Percentiles rank a stretch among this genome's conserved stretches.
Conservation (phyloP, 768 basidiomycete species). For the Tephrocybe sp. region DNA sequence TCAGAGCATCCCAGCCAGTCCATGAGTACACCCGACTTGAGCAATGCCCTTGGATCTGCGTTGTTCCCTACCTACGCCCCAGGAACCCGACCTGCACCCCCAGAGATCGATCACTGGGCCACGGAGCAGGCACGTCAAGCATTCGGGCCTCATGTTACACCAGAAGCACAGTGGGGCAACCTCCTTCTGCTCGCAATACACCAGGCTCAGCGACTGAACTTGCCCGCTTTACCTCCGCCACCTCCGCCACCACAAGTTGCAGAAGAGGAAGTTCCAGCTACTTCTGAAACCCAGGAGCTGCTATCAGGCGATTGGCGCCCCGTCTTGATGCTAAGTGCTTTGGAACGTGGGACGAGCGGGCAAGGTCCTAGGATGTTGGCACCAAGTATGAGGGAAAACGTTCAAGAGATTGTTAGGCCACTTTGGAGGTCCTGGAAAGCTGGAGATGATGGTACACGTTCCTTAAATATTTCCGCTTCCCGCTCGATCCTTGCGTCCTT, state of each 20-base stretch:
- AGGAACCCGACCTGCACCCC: slow-evolving; percentile 2
- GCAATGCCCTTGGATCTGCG: slow-evolving; percentile 19
- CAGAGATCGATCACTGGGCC: slow-evolving; percentile 26
- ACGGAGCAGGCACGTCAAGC: slow-evolving; percentile 19
- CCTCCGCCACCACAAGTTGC: background rate
- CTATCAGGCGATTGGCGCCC: slow-evolving; percentile 40
- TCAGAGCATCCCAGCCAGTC: background rate
- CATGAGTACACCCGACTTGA: slow-evolving; percentile 16
- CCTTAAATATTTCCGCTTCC: slow-evolving; percentile 24
- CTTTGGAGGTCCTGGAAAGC: slow-evolving; percentile 45
- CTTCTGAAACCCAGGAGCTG: background rate
- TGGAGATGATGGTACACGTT: slow-evolving; percentile 9
- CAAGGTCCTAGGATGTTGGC: background rate
- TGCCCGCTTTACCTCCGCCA: background rate
- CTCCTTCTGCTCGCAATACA: slow-evolving; percentile 37
- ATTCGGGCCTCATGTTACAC: slow-evolving; percentile 29
- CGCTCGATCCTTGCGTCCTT: slow-evolving; percentile 43
- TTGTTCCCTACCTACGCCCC: slow-evolving; percentile 25
- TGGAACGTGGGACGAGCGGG: slow-evolving; percentile 29
- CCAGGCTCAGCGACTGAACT: slow-evolving; percentile 10
- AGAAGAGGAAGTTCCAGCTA: background rate
- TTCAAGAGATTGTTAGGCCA: slow-evolving; percentile 27
- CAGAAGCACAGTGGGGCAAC: slow-evolving; percentile 42
- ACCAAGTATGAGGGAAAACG: slow-evolving; percentile 4
- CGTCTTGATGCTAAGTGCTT: slow-evolving; percentile 37